Base-by-base conservation (phyloP, 2,329 filamentous ascomycete genomes). In the Sclerotinia minor region DNA sequence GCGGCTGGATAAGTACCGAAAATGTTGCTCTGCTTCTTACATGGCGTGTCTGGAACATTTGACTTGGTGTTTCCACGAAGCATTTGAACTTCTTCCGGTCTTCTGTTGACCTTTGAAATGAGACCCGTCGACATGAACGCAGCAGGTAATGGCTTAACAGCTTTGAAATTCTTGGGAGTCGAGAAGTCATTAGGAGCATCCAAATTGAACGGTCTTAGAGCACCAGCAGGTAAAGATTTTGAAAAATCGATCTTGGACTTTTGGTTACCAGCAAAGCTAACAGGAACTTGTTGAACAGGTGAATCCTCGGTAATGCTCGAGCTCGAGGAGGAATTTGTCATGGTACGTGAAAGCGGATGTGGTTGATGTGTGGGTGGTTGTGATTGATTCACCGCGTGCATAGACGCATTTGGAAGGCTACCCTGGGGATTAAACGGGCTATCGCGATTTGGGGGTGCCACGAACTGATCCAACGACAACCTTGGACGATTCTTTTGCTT, bases 61-160 rank as follows among this genome's bases (percentile, higher is more conserved):
- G 86, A 81, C 76, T 89, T 88, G 78, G 84, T 84, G 38, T 80
- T 80, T 32, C 81, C 82, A 49, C 81, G 79, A 65, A 78, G 79
- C 72, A 81, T 79, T 75, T 81, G 79, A 71, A 78, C 85, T 64
- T 92, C 85, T 72, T 97, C 92, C 0, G 89, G 86, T 77, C 92
- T 89, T 68, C 92, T 89, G 75, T 95, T 96, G 78, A 96, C 92
- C 81, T 99, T 99, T 15, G 95, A 97, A 65, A 99, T 90, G 38
- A 99, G 82, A 1, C 94, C 94, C 0, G 95, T 98, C 1, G 95
- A 98, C 83, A 92, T 93, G 79, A 97, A 97, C 8, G 93, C 93
- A 52, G 91, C 88, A 44, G 91, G 89, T 67, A 91, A 84, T 29
- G 94, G 90, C 76, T 89, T 92, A 9, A 87, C 90, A 63, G 87